Conservation (phyloP, 1,284 basidiomycete genomes). For the Tilletia indica region DNA sequence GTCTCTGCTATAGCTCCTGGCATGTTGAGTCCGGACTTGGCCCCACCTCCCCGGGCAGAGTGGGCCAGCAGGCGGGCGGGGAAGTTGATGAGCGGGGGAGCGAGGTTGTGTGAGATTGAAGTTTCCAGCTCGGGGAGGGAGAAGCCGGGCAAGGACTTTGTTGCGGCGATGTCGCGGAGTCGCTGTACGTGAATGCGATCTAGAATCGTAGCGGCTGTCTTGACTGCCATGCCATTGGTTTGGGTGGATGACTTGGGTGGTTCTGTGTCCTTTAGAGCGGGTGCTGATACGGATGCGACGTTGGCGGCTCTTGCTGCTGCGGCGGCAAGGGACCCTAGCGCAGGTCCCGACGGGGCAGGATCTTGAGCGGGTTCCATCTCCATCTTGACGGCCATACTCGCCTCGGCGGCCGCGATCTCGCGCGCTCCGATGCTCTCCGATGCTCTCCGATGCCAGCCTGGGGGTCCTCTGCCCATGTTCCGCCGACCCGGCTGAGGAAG, state of each 20-base stretch:
- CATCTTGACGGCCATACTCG: slow-evolving; percentile 25
- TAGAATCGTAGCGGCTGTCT: slow-evolving; percentile 49
- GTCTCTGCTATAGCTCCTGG: slow-evolving; percentile 55
- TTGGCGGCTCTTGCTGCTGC: slow-evolving; percentile 19
- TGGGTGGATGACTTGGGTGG: background rate
- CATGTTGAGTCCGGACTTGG: slow-evolving; percentile 22
- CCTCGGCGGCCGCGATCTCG: slow-evolving; percentile 40
- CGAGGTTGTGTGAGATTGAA: slow-evolving; percentile 47
- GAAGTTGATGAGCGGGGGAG: slow-evolving; percentile 50
- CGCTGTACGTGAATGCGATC: slow-evolving; percentile 53
- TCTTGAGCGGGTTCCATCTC: slow-evolving; percentile 11
- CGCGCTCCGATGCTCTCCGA: too few species aligned
- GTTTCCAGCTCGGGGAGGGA: slow-evolving; percentile 49
- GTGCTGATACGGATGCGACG: slow-evolving; percentile 21
- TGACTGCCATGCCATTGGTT: slow-evolving; percentile 16
- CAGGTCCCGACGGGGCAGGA: background rate
- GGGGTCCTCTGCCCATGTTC: slow-evolving; percentile 49
- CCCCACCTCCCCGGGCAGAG: slow-evolving; percentile 9
- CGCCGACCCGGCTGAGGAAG: slow-evolving; percentile 51
- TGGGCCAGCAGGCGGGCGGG: slow-evolving; percentile 38
- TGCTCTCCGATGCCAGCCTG: slow-evolving; percentile 41
- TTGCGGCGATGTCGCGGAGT: slow-evolving; percentile 46
- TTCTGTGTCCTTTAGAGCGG: background rate
- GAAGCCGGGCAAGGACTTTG: slow-evolving; percentile 47
- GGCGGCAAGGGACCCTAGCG: slow-evolving; percentile 3